Evolutionary conservation across 805 yeast genomes (phyloP).

Genomic region (Suhomyces kilbournensis): DNA sequence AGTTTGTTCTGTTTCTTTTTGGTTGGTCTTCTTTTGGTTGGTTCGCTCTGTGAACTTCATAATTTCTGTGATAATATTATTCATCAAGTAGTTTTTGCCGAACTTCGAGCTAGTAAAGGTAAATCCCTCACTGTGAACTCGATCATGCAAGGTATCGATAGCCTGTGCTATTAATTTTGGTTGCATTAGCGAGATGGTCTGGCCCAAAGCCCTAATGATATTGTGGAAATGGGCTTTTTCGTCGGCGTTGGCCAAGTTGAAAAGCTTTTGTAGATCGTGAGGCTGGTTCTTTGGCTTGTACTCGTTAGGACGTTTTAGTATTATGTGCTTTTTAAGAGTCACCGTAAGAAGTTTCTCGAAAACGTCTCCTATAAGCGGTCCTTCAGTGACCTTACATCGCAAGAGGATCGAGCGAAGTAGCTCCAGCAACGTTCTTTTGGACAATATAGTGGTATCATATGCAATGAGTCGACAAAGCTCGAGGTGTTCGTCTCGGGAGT

Average conservation of each 20-base stretch:
- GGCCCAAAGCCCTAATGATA: constrained; percentile 27
- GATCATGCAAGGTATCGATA: constrained; percentile 13
- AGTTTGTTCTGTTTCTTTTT: neutral
- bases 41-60: constrained; percentile 18
- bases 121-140: constrained; percentile 7
- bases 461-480: constrained; percentile 1
- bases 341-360: constrained; percentile 12
- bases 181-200: constrained; percentile 23
- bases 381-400: constrained; percentile 9
- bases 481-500: neutral
- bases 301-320: constrained; percentile 1
- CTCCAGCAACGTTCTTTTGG: constrained; percentile 9
- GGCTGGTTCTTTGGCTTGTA: neutral
- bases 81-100: constrained; percentile 19
- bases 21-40: neutral
- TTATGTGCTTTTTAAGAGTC: constrained; percentile 9
- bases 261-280: constrained; percentile 14
- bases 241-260: constrained; percentile 10
- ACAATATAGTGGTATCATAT: neutral
- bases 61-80: constrained; percentile 15
- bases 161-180: constrained; percentile 14
- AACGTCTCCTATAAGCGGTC: constrained; percentile 6
- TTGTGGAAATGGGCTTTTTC: constrained; percentile 25
- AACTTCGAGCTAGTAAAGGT: constrained; percentile 7
- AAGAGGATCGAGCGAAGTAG: constrained; percentile 9